These are phyloP conservation scores for Cucurbita pepo DNA, from an alignment of 306 rosid genomes.

Conservation along the genomic window DNA sequence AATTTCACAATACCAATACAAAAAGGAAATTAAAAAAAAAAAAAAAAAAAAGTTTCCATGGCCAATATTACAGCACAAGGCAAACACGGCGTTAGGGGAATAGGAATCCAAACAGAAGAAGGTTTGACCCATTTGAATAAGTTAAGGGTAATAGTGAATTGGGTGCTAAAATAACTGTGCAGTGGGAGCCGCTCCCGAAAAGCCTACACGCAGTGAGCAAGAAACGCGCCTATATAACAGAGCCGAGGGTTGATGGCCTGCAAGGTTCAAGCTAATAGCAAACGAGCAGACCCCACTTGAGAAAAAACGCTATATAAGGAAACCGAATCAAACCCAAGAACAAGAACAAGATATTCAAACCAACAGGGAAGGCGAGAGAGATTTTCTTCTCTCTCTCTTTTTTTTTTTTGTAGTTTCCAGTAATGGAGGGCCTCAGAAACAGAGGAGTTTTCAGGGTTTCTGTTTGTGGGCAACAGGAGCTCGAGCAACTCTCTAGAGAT, in stretches of 20 bases:
- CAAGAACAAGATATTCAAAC: too few relatives aligned
- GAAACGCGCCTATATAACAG: neutral
- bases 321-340: neutral
- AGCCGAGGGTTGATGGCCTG: neutral
- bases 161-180: neutral
- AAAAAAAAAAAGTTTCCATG: neutral
- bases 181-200: neutral
- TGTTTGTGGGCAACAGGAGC: slow-evolving; percentile 43
- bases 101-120: neutral
- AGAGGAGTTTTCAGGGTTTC: slow-evolving; percentile 18
- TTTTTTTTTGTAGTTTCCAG: neutral
- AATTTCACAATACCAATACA: too few relatives aligned
- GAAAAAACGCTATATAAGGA: neutral
- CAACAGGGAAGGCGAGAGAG: neutral
- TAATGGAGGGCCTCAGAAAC: slow-evolving; percentile 10
- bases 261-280: neutral
- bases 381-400: neutral
- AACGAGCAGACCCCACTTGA: neutral
- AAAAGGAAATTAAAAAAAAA: too few relatives aligned
- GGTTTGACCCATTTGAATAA: neutral
- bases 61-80: neutral
- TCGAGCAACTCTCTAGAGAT: slow-evolving; percentile 53
- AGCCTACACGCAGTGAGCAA: neutral
- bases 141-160: neutral
- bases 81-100: neutral